Evolutionary conservation across 2,329 filamentous ascomycete genomes (phyloP).

Genomic region (Epichloe sp.): DNA sequence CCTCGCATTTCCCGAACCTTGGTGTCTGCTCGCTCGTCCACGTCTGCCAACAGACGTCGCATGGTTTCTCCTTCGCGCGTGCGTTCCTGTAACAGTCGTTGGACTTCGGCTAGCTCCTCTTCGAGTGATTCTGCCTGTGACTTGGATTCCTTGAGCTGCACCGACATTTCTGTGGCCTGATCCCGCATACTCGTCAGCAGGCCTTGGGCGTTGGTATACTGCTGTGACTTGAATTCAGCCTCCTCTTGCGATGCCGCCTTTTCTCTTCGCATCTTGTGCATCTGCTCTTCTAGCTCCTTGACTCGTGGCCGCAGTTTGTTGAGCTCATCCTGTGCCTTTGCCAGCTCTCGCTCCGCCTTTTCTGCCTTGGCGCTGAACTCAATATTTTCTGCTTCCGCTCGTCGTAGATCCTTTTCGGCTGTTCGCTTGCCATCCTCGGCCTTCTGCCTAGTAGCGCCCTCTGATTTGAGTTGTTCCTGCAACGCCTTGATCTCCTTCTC

Average conservation of each 20-base stretch:
- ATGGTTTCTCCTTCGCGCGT: constrained; percentile 91
- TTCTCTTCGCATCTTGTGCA: constrained; percentile 55
- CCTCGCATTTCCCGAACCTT: constrained; percentile 82
- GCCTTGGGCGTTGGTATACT: constrained; percentile 75
- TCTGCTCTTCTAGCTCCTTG: constrained; percentile 59
- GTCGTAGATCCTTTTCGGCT: constrained; percentile 63
- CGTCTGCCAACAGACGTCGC: constrained; percentile 75
- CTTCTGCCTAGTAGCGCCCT: constrained; percentile 56
- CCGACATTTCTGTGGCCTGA: constrained; percentile 74
- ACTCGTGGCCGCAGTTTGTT: constrained; percentile 48
- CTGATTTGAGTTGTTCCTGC: constrained; percentile 64
- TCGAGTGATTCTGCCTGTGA: constrained; percentile 74
- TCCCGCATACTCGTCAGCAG: constrained; percentile 87
- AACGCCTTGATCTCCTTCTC: constrained; percentile 66
- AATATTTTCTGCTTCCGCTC: constrained; percentile 64
- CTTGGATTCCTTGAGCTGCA: constrained; percentile 82
- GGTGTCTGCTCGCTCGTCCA: constrained; percentile 67
- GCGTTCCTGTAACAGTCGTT: constrained; percentile 73
- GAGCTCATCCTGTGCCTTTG: constrained; percentile 60
- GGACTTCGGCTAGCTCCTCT: constrained; percentile 82
- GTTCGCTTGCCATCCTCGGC: constrained; percentile 69
- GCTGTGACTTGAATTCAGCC: constrained; percentile 67
- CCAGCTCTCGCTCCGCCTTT: constrained; percentile 55
- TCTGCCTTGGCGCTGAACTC: constrained; percentile 64
- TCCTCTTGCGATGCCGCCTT: constrained; percentile 61